A percentile compares a stretch with the other conserved stretches of the same genome.
Evolutionary conservation across 2,329 filamentous ascomycete species (phyloP).

Genomic region (Calonectria fujianensis): DNA sequence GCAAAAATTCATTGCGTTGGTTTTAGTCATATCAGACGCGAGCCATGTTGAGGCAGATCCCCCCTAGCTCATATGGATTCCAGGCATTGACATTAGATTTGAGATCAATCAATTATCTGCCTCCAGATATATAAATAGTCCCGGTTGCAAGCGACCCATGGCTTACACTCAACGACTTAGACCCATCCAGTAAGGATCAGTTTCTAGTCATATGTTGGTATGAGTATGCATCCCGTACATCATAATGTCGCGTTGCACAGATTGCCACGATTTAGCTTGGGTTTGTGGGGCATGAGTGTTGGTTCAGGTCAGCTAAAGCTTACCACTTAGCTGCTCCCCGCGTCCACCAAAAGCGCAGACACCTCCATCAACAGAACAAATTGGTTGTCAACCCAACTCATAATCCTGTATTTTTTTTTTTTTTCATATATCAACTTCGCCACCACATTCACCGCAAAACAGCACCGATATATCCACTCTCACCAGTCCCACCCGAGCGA

Average conservation of each 20-base stretch:
- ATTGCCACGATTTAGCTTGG: neutral
- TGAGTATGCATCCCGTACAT: neutral
- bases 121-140: neutral
- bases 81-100: neutral
- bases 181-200: neutral
- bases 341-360: constrained; percentile 14
- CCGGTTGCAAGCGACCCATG: neutral
- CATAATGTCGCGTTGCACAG: constrained; percentile 3
- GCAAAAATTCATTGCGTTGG: neutral
- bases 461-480: constrained; percentile 6
- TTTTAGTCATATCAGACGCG: neutral
- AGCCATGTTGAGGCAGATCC: neutral
- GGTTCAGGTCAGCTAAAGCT: neutral
- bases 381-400: constrained; percentile 14
- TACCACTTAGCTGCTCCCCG: constrained; percentile 11
- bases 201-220: neutral
- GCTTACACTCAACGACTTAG: neutral
- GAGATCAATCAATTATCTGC: neutral
- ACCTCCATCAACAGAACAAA: constrained; percentile 24
- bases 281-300: constrained; percentile 26
- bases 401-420: neutral
- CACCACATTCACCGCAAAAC: constrained; percentile 29
- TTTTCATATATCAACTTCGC: constrained; percentile 2
- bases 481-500: constrained; percentile 10
- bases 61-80: neutral